Evolutionary conservation across 176 grass and related monocot genomes (phyloP).

Genomic region (Eleusine indica): DNA sequence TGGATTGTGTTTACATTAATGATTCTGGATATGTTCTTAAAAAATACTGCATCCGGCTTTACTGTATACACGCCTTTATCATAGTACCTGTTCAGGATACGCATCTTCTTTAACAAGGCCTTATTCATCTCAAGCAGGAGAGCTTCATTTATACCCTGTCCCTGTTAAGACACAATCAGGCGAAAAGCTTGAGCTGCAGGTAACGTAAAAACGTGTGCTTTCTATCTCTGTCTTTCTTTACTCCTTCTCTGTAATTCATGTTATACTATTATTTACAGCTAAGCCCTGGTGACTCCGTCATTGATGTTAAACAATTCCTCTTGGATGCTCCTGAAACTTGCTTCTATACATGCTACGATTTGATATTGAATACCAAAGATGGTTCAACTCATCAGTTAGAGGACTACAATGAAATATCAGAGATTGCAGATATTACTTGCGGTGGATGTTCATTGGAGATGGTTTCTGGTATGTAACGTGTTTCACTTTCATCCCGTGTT

Average conservation of each 20-base stretch:
- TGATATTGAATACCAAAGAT: constrained; percentile 88
- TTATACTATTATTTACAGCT: constrained; percentile 61
- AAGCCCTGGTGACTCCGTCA: constrained; percentile 93
- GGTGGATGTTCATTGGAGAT: constrained; percentile 90
- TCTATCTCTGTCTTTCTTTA: neutral
- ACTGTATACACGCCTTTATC: neutral
- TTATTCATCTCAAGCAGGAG: constrained; percentile 64
- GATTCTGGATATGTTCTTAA: constrained; percentile 1
- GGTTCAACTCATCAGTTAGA: constrained; percentile 79
- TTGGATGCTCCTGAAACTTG: constrained; percentile 97
- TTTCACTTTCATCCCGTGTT: neutral
- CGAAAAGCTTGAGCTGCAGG: constrained; percentile 97
- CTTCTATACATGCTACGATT: constrained; percentile 94
- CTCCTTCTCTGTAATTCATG: neutral
- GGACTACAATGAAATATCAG: constrained; percentile 98
- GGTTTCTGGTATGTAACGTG: constrained; percentile 65
- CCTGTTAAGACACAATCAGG: constrained; percentile 81
- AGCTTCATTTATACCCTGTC: constrained; percentile 84
- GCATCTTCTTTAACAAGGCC: neutral
- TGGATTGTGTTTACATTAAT: neutral
- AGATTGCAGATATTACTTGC: constrained; percentile 86
- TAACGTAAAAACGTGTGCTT: constrained; percentile 26
- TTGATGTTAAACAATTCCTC: constrained; percentile 96
- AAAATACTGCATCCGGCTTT: constrained; percentile 2
- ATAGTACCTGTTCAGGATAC: neutral